Conservation (phyloP, 129 eudicot species). For the Flaveria brownii region DNA sequence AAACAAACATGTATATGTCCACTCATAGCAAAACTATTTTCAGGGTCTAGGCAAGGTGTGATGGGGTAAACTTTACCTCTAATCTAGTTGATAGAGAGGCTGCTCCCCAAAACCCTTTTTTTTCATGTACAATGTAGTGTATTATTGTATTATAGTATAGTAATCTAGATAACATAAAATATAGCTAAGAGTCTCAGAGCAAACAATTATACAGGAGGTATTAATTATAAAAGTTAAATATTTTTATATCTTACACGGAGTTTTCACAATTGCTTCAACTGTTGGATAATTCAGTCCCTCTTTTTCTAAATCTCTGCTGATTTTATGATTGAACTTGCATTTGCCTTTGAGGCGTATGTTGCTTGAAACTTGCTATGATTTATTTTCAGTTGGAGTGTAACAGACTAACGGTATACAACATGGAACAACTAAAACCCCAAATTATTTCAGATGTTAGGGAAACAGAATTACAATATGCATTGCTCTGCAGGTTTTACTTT, state of each 20-base stretch:
- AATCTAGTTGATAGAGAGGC: no score
- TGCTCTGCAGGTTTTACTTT: background rate
- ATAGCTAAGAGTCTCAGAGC: no score
- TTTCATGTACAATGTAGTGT: no score
- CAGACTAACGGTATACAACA: background rate
- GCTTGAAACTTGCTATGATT: background rate
- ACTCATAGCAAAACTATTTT: no score
- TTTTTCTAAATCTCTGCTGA: background rate
- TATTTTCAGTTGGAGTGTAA: background rate
- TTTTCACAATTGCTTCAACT: background rate
- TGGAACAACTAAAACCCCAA: background rate
- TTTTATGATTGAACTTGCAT: constrained; percentile 1
- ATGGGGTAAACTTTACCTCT: no score
- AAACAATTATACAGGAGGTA: no score
- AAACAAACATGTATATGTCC: no score
- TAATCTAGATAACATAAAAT: no score
- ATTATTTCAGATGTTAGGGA: background rate
- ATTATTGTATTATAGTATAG: no score
- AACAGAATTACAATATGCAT: background rate
- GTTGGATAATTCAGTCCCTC: background rate
- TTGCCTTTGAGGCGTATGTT: constrained; percentile 14
- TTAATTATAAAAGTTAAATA: background rate
- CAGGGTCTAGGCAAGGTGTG: no score
- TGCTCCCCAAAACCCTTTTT: no score
- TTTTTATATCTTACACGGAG: background rate